Conservation (phyloP, 495 filamentous ascomycete species). For the Penicillium flavigenum region DNA sequence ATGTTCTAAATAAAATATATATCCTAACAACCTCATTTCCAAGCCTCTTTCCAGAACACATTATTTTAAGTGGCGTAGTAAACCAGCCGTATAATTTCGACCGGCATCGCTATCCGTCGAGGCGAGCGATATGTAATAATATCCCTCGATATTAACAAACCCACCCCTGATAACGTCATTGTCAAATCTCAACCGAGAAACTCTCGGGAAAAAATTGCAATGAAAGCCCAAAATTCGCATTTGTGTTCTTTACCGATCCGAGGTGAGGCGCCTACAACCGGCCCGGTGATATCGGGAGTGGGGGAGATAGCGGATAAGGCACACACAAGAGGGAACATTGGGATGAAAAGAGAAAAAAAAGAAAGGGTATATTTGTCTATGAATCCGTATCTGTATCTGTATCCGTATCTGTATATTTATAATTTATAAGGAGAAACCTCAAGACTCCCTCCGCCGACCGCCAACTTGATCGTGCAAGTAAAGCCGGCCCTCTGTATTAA, state of each 20-base stretch:
- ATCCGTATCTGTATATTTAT: slow-evolving; percentile 3
- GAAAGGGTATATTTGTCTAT: slow-evolving; percentile 32
- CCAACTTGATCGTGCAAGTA: slow-evolving; percentile 35
- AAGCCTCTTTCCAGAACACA: neutral
- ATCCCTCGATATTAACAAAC: neutral
- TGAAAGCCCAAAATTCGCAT: neutral
- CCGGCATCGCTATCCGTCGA: neutral
- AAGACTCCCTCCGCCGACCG: slow-evolving; percentile 17
- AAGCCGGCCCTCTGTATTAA: slow-evolving; percentile 62
- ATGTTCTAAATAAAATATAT: neutral
- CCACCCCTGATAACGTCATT: neutral
- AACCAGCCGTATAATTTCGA: neutral
- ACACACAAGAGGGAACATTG: slow-evolving; percentile 18
- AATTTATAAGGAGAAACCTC: slow-evolving; percentile 8
- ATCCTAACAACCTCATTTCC: neutral
- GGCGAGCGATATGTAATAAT: neutral
- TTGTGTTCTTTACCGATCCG: neutral
- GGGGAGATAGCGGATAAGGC: slow-evolving; percentile 19
- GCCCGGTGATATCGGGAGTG: slow-evolving; percentile 6
- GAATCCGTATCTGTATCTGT: slow-evolving; percentile 3
- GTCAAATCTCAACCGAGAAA: neutral
- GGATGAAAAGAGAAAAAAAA: slow-evolving; percentile 7
- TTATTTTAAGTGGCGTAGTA: neutral
- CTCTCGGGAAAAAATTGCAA: neutral
- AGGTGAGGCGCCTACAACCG: slow-evolving; percentile 1